Evolutionary conservation across 805 yeast genomes (phyloP).

Genomic region (Cephaloascus fragrans): DNA sequence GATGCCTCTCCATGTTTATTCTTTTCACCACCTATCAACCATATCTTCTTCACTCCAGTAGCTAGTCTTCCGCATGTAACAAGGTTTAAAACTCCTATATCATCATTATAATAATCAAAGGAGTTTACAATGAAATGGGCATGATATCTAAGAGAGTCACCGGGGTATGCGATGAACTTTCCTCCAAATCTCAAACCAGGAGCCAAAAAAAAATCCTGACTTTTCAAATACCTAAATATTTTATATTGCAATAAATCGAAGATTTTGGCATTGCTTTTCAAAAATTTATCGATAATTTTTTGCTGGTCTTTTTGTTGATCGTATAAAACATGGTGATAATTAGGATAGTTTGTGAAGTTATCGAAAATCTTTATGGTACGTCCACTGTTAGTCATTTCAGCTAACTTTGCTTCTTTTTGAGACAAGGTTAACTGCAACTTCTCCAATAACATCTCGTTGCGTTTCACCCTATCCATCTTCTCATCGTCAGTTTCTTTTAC

Average conservation of each 20-base stretch:
- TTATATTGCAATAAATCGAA: constrained; percentile 4
- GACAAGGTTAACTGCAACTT: constrained; percentile 3
- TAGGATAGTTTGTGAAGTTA: background rate
- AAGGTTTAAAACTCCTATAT: constrained; percentile 46
- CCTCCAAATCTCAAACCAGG: constrained; percentile 95
- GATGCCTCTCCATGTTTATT: background rate
- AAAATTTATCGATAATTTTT: no score
- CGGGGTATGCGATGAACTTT: constrained; percentile 82
- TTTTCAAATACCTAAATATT: constrained; percentile 28
- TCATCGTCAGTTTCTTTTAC: constrained; percentile 6
- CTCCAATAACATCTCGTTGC: constrained; percentile 7
- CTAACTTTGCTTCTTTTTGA: constrained; percentile 1
- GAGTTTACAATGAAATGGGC: constrained; percentile 71
- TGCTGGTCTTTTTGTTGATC: constrained; percentile 1
- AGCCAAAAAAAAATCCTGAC: constrained; percentile 42
- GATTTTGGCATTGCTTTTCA: background rate
- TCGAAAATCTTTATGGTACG: background rate
- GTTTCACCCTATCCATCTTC: constrained; percentile 5
- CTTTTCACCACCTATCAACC: constrained; percentile 45
- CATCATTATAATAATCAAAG: constrained; percentile 33
- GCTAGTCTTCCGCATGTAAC: constrained; percentile 88
- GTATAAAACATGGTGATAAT: background rate
- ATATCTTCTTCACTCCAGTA: constrained; percentile 82
- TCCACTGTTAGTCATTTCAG: background rate
- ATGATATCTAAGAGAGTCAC: constrained; percentile 87